These are phyloP conservation scores for Calophaca sinica DNA, from an alignment of 306 rosid species.

Conservation along the genomic window DNA sequence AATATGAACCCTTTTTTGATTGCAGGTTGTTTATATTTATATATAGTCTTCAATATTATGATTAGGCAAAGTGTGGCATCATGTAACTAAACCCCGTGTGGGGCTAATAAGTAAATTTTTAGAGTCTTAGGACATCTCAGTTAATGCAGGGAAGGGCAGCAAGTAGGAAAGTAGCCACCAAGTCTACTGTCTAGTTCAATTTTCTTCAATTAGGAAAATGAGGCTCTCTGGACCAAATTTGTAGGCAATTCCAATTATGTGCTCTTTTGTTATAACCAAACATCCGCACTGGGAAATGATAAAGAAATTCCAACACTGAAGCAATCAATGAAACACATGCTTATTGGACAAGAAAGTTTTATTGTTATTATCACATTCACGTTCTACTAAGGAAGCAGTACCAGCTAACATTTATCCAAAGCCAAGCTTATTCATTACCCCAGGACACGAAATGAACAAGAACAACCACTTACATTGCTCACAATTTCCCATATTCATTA, in stretches of 20 bases:
- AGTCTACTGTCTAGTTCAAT: slow-evolving; percentile 11
- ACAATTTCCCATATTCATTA: slow-evolving; percentile 21
- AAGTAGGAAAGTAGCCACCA: slow-evolving; percentile 30
- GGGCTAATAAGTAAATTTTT: slow-evolving; percentile 23
- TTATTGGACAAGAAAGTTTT: background rate
- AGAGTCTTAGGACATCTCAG: background rate
- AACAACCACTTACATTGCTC: slow-evolving; percentile 21
- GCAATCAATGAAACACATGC: slow-evolving; percentile 32
- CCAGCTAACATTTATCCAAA: background rate
- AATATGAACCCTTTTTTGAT: slow-evolving; percentile 40
- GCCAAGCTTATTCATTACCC: background rate
- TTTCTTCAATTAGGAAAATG: slow-evolving; percentile 30
- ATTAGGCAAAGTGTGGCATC: slow-evolving; percentile 4
- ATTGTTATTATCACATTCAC: slow-evolving; percentile 19
- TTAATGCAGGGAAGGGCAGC: background rate
- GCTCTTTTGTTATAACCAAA: slow-evolving; percentile 31
- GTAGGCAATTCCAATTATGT: slow-evolving; percentile 4
- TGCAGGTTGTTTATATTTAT: slow-evolving; percentile 9
- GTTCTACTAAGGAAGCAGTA: background rate
- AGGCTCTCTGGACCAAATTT: background rate
- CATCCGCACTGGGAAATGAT: slow-evolving; percentile 33
- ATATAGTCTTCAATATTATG: slow-evolving; percentile 27
- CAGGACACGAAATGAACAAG: background rate
- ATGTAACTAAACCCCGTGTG: background rate
- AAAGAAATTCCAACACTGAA: slow-evolving; percentile 36